Evolutionary conservation across 1,284 basidiomycete species (phyloP).

Genomic region (Papiliotrema nemorosa): DNA sequence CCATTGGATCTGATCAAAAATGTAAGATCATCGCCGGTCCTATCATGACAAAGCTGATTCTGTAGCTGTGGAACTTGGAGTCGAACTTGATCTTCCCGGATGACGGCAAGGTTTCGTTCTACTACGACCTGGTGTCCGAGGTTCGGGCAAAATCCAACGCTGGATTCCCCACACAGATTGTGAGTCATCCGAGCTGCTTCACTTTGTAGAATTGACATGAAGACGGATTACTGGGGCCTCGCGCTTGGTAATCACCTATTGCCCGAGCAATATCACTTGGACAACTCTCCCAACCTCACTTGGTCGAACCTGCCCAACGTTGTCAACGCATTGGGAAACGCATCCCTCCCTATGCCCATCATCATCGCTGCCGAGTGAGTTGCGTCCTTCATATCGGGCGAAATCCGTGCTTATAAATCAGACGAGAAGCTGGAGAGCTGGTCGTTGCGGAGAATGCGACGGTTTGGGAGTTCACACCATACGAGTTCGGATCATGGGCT

Average conservation of each 20-base stretch:
- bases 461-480: constrained; percentile 52
- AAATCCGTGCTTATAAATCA: constrained; percentile 7
- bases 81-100: constrained; percentile 51
- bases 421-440: constrained; percentile 48
- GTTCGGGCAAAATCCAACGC: constrained; percentile 39
- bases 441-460: constrained; percentile 51
- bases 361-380: constrained; percentile 52
- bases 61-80: constrained; percentile 48
- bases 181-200: too few relatives aligned
- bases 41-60: neutral
- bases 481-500: constrained; percentile 54
- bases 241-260: constrained; percentile 46
- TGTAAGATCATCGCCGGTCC: constrained; percentile 18
- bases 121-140: constrained; percentile 43
- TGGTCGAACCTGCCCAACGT: constrained; percentile 28
- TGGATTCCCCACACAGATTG: constrained; percentile 46
- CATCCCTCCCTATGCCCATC: constrained; percentile 47
- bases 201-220: neutral
- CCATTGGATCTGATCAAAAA: constrained; percentile 39
- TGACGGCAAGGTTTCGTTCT: constrained; percentile 48
- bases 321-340: constrained; percentile 29
- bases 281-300: constrained; percentile 44
- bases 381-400: neutral
- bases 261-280: constrained; percentile 37
- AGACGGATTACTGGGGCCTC: constrained; percentile 46